Evolutionary conservation across 2,329 filamentous ascomycete genomes (phyloP), one percentile per base, ranked within the genome.

Genomic region (Cytospora paraplurivora): DNA sequence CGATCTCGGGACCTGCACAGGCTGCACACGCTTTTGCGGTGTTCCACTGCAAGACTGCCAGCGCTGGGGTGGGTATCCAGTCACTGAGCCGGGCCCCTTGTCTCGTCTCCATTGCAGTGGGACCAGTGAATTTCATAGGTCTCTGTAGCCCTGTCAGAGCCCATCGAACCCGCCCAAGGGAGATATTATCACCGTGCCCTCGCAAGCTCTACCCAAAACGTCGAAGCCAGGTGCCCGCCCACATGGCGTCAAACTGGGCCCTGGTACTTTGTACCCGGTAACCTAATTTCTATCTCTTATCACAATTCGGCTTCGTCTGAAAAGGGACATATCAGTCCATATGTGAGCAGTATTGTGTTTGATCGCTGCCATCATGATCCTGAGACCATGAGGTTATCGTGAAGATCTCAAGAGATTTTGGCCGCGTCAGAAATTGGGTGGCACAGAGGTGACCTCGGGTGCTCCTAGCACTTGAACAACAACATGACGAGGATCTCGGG

Each of bases 151-250:
- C 38, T 55, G 59, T 50, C 63, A 41, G 56, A 62, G 54, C 38
- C 50, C n/a, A 59, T 38, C 53, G 58, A 57, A 52, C 55, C 41
- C 56, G 62, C 37, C 57, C 57, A 59, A 41, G 13, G 7, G 34
- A 53, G 35, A 41, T 17, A 61, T 60, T 57, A 55, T 55, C 50
- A 50, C 62, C 62, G 64, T 57, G 17, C n/a, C 50, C 50, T 69
- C 67, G 68, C 68, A 70, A 68, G 60, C 66, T 61, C 59, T 67
- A 51, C 66, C 66, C 8, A 55, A 68, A 63, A 17, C 3, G 62
- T 59, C 41, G 37, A 61, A 61, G 64, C 38, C 47, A 55, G 27
- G 34, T 59, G 56, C 51, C 63, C 59, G 64, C 62, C 63, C 59
- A 66, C 62, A 61, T 65, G 62, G 38, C 58, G 53, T 56, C 51